Conservation (phyloP, 805 yeast genomes). For the Kodamaea sagamina region DNA sequence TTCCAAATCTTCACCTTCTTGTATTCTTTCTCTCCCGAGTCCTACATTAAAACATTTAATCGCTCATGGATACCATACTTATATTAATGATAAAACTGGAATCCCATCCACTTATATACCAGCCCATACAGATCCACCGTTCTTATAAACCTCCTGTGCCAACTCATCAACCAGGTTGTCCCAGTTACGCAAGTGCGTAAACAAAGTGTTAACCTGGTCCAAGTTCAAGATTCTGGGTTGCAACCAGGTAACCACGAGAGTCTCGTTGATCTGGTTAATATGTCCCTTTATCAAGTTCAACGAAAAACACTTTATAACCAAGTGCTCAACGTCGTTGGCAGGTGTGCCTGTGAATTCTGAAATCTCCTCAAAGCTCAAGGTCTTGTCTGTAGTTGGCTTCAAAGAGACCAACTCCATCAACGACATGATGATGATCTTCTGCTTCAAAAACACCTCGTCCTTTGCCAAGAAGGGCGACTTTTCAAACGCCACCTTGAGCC, state of each 20-base stretch:
- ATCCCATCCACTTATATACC: slow-evolving; percentile 17
- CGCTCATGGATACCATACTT: no score
- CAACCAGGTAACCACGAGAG: slow-evolving; percentile 86
- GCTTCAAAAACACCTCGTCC: slow-evolving; percentile 70
- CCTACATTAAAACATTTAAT: no score
- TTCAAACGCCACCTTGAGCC: slow-evolving; percentile 39
- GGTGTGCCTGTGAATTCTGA: slow-evolving; percentile 65
- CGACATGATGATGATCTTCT: slow-evolving; percentile 90
- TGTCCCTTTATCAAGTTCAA: slow-evolving; percentile 83
- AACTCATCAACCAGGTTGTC: slow-evolving; percentile 68
- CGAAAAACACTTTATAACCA: slow-evolving; percentile 88
- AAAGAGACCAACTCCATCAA: slow-evolving; percentile 82
- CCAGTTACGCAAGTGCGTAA: slow-evolving; percentile 75
- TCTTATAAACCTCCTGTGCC: slow-evolving; percentile 39
- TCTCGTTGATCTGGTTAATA: slow-evolving; percentile 81
- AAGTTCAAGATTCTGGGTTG: slow-evolving; percentile 91
- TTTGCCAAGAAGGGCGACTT: slow-evolving; percentile 57
- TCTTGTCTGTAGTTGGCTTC: slow-evolving; percentile 72
- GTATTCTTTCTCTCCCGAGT: no score
- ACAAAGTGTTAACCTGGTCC: slow-evolving; percentile 77
- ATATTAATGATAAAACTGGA: no score
- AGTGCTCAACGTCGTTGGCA: slow-evolving; percentile 78
- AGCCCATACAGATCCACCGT: slow-evolving; percentile 48
- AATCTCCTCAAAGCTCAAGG: slow-evolving; percentile 71
- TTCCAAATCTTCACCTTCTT: no score